Evolutionary conservation across 169 alveolate species (phyloP), one percentile per base, ranked within the genome.

Genomic region (Hepatocystis sp.): DNA sequence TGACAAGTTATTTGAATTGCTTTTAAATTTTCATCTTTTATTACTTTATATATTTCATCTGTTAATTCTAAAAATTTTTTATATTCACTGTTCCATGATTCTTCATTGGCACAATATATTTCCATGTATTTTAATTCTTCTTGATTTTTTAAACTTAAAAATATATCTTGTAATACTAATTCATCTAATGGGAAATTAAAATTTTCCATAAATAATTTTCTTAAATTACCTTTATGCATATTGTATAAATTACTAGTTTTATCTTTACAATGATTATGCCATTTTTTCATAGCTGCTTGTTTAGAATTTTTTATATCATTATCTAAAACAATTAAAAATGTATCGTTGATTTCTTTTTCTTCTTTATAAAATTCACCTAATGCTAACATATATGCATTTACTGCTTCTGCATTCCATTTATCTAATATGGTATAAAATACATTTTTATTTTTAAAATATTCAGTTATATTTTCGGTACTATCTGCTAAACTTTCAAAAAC

Each of bases 1-100:
- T 81, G 89, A 3, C 89, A 81, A 11, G 89, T 81, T 61, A 81
- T 49, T 66, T 81, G 89, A 34, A 81, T 81, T 13, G 89, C 89
- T 27, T 63, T 81, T 30, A 81, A 63, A 27, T 81, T 81, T 63
- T 81, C 89, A 81, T 81, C 89, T 32, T 81, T 81, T 23, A 81
- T 81, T 32, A 49, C 60, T 60, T 81, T 61, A 53, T 32, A 81
- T 23, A 81, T 39, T 4, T 60, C 84, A 81, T 81, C 89, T 19
- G 68, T 61, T 51, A 81, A 44, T 63, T 32, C 53, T 63, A 81
- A 65, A 81, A 81, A 81, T 25, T 81, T 47, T 36, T 81, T 81
- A 53, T 81, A 81, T 28, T 81, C 89, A 11, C 63, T 27, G 13
- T 61, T 21, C 89, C 89, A 81, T 10, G 89, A 81, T 40, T 81